phyloP scores from a whole-genome alignment of 129 eudicot genomes.

The Flaveria sonorensis region DNA sequence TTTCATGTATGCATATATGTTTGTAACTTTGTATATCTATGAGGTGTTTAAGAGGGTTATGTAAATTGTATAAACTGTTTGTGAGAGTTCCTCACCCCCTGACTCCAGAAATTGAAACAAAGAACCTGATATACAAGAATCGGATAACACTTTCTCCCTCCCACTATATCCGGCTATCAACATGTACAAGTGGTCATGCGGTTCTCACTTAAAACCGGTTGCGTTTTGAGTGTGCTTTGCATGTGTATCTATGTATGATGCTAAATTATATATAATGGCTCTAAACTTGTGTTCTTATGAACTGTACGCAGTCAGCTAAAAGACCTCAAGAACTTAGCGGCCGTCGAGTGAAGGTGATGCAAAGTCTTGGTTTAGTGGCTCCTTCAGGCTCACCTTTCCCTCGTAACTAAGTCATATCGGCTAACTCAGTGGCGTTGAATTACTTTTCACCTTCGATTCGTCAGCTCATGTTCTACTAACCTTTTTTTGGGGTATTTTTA shows the following conservation, averaged over 20 bases:
- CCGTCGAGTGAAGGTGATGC: slow-evolving; percentile 61
- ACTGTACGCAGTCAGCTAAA: slow-evolving; percentile 6
- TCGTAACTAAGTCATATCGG: slow-evolving; percentile 9
- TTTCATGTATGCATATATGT: neutral
- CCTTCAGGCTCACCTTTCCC: slow-evolving; percentile 59
- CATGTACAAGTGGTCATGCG: neutral
- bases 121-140: no score
- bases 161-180: neutral
- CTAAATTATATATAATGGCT: slow-evolving; percentile 3
- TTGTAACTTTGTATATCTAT: neutral
- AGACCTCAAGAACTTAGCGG: slow-evolving; percentile 37
- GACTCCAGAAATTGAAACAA: no score
- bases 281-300: slow-evolving; percentile 12
- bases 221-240: neutral
- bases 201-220: neutral
- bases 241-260: neutral
- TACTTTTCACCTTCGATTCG: slow-evolving; percentile 16
- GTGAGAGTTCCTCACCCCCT: no score
- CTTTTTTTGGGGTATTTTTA: neutral
- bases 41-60: no score
- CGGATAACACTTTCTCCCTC: neutral
- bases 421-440: slow-evolving; percentile 5
- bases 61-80: no score
- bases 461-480: neutral
- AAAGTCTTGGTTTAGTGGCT: slow-evolving; percentile 57